Conservation (phyloP, 176 grass and related monocot genomes). For the Cocos nucifera region DNA sequence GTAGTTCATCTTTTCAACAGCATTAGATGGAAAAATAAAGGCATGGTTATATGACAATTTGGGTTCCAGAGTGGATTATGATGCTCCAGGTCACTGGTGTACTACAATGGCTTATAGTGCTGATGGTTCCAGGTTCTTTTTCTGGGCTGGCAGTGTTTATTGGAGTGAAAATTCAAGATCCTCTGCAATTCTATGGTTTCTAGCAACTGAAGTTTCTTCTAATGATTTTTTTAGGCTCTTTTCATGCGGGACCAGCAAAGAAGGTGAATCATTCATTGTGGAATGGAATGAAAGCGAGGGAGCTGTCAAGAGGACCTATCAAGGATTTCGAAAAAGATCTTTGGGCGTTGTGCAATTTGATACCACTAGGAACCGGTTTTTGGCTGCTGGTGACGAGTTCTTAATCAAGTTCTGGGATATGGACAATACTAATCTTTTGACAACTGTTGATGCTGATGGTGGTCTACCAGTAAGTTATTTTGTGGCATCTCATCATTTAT, state of each 20-base stretch:
- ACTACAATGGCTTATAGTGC: constrained; percentile 99
- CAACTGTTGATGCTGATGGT: constrained; percentile 88
- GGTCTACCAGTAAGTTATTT: constrained; percentile 61
- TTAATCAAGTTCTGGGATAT: constrained; percentile 98
- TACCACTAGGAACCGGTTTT: constrained; percentile 82
- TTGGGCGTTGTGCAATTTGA: constrained; percentile 94
- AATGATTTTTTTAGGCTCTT: constrained; percentile 49
- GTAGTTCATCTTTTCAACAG: constrained; percentile 98
- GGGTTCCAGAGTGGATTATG: constrained; percentile 99
- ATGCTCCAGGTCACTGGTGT: constrained; percentile 97
- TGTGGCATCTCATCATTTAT: too few relatives aligned
- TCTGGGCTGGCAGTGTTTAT: background rate
- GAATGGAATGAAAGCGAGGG: constrained; percentile 99
- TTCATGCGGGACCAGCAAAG: constrained; percentile 98
- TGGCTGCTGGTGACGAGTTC: constrained; percentile 97
- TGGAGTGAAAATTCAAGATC: background rate
- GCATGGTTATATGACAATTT: constrained; percentile 98
- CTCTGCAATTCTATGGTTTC: background rate
- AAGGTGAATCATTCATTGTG: constrained; percentile 92
- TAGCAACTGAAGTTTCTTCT: too few relatives aligned
- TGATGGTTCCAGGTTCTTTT: constrained; percentile 76
- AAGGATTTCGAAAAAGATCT: constrained; percentile 85
- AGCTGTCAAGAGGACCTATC: constrained; percentile 94
- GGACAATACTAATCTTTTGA: constrained; percentile 81
- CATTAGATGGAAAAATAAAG: constrained; percentile 99